Conservation (phyloP, 176 grass and related monocot genomes). For the Tuctoria greenei region DNA sequence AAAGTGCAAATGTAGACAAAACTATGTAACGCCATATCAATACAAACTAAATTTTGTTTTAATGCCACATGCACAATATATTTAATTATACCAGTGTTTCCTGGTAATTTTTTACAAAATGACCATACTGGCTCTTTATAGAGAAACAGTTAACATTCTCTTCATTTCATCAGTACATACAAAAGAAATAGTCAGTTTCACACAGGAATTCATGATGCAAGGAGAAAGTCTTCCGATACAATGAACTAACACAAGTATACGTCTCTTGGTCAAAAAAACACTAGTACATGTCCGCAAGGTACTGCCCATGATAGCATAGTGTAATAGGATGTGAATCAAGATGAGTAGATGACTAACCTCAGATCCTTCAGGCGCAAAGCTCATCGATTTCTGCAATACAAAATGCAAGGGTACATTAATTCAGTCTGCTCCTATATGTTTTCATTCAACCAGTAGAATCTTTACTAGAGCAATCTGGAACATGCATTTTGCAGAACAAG, state of each 20-base stretch:
- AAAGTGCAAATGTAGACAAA: constrained; percentile 18
- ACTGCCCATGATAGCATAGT: constrained; percentile 2
- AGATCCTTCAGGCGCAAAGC: constrained; percentile 53
- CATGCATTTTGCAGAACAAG: constrained; percentile 26
- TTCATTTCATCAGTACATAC: constrained; percentile 8
- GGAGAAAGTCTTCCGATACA: not conserved
- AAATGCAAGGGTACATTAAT: constrained; percentile 24
- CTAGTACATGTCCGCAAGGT: constrained; percentile 13
- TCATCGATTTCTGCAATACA: constrained; percentile 70
- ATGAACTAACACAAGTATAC: not conserved
- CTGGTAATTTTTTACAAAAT: not conserved
- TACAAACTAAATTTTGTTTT: constrained; percentile 24
- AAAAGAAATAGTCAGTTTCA: not conserved
- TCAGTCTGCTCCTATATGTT: constrained; percentile 7
- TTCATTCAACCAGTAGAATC: constrained; percentile 6
- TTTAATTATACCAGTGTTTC: not conserved
- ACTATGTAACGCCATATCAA: not conserved
- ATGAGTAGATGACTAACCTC: constrained; percentile 63
- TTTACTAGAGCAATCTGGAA: not conserved
- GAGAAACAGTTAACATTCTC: not conserved
- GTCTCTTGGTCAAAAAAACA: too few species aligned
- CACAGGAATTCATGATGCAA: not conserved
- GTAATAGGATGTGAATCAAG: constrained; percentile 26
- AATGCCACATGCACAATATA: not conserved
- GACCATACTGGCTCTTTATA: not conserved